Evolutionary conservation across 176 grass and related monocot genomes (phyloP).

Genomic region (Tillandsia fasciculata): DNA sequence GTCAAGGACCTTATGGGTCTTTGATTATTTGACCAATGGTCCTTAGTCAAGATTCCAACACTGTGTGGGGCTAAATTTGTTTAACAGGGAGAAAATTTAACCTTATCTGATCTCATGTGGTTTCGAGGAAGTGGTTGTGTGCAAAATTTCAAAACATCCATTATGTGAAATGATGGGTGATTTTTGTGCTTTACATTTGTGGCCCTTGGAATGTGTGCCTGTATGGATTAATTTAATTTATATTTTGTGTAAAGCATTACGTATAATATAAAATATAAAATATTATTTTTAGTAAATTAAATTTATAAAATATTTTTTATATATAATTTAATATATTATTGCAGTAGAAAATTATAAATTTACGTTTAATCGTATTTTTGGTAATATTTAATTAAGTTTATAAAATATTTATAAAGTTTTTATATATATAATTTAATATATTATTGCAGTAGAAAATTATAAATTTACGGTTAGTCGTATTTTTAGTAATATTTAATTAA

Average conservation of each 20-base stretch:
- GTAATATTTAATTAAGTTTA: too few relatives aligned
- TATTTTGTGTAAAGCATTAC: conserved; percentile 6
- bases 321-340: too few relatives aligned
- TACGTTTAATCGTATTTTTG: too few relatives aligned
- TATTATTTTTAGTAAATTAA: too few relatives aligned
- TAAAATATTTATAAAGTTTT: too few relatives aligned
- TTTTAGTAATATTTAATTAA: too few relatives aligned
- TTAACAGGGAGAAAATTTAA: conserved; percentile 21
- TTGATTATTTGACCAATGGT: conserved; percentile 16
- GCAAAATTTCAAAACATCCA: conserved; percentile 31
- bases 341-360: too few relatives aligned
- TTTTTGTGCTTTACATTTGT: conserved; percentile 15
- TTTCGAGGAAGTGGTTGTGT: conserved; percentile 22
- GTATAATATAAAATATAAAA: conserved; percentile 3
- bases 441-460: too few relatives aligned
- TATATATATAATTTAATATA: too few relatives aligned
- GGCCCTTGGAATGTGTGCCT: conserved; percentile 10
- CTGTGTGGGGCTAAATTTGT: conserved; percentile 9
- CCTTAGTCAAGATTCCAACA: conserved; percentile 70
- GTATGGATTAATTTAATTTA: not conserved
- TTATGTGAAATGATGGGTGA: conserved; percentile 36
- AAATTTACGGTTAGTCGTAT: too few relatives aligned
- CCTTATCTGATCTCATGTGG: conserved; percentile 9
- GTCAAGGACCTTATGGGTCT: conserved; percentile 5
- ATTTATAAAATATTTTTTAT: too few relatives aligned